A percentile compares a stretch with the other conserved stretches of the same genome.
Evolutionary conservation across 768 basidiomycete genomes (phyloP).

Genomic region (Pleurotus giganteus): DNA sequence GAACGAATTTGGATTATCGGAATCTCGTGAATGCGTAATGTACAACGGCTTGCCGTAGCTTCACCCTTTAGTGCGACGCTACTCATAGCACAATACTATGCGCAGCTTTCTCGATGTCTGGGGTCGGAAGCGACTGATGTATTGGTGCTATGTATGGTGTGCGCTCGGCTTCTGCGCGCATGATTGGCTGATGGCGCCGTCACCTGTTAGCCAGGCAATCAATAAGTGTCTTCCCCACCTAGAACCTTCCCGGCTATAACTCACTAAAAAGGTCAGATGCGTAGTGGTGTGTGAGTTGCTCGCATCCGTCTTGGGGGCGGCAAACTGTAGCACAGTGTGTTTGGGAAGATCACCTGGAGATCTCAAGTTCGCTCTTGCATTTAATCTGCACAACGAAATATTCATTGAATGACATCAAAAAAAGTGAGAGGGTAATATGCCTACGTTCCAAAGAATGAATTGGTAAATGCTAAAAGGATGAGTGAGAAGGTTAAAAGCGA

Average conservation of each 20-base stretch:
- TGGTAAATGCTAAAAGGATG: not conserved
- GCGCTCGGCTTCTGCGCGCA: not conserved
- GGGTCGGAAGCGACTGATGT: not conserved
- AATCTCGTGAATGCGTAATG: too few species aligned
- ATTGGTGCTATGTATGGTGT: not conserved
- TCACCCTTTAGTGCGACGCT: too few species aligned
- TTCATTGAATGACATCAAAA: not conserved
- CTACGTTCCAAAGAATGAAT: constrained; percentile 6
- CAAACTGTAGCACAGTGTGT: not conserved
- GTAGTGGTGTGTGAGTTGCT: not conserved
- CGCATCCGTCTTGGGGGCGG: not conserved
- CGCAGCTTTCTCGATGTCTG: too few species aligned
- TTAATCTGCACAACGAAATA: not conserved
- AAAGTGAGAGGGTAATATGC: not conserved
- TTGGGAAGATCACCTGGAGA: not conserved
- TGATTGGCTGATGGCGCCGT: not conserved
- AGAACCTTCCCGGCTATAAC: too few species aligned
- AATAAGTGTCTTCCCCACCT: too few species aligned
- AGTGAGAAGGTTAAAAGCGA: not conserved
- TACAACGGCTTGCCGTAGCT: too few species aligned
- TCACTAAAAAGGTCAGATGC: not conserved
- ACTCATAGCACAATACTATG: too few species aligned
- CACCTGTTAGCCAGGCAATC: not conserved
- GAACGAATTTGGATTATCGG: too few species aligned
- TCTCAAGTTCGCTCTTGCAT: not conserved